Conservation (phyloP, 2,329 filamentous ascomycete genomes). For the Emericellopsis cladophorae region DNA sequence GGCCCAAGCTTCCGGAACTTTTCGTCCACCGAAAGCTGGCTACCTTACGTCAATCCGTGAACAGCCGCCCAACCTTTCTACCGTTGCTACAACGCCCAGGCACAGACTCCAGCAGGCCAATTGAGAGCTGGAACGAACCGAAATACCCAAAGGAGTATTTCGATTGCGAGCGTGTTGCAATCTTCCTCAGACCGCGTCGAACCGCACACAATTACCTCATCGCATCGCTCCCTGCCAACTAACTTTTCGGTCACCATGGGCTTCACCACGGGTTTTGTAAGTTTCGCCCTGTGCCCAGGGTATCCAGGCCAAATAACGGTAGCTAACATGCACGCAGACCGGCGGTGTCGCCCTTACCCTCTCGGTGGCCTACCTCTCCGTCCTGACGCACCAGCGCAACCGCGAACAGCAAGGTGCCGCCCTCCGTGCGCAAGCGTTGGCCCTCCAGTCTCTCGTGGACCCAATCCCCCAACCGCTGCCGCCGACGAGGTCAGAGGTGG, state of each 20-base stretch:
- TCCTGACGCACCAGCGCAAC: conserved; percentile 57
- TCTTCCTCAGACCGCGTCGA: not conserved
- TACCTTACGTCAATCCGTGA: conserved; percentile 17
- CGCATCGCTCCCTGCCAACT: conserved; percentile 1
- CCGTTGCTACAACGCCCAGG: not conserved
- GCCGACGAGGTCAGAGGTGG: conserved; percentile 36
- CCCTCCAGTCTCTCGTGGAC: conserved; percentile 39
- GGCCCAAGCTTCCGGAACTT: no score
- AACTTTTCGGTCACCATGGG: conserved; percentile 39
- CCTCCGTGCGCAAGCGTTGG: conserved; percentile 42
- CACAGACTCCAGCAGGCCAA: not conserved
- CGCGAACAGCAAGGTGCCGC: conserved; percentile 45
- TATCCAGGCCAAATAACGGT: not conserved
- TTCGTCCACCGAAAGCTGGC: conserved; percentile 1
- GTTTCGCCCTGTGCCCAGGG: conserved; percentile 14
- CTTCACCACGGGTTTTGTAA: conserved; percentile 63
- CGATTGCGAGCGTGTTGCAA: no score
- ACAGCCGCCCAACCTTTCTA: conserved; percentile 5
- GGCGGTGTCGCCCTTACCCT: conserved; percentile 67
- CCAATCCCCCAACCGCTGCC: conserved; percentile 29
- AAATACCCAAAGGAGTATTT: no score
- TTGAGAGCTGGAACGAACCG: not conserved
- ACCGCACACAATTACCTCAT: conserved; percentile 14
- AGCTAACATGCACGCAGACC: conserved; percentile 32
- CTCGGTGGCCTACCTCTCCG: conserved; percentile 57